These are phyloP conservation scores for Lipomyces oligophaga DNA, from an alignment of 805 yeast genomes.

Conservation along the genomic window DNA sequence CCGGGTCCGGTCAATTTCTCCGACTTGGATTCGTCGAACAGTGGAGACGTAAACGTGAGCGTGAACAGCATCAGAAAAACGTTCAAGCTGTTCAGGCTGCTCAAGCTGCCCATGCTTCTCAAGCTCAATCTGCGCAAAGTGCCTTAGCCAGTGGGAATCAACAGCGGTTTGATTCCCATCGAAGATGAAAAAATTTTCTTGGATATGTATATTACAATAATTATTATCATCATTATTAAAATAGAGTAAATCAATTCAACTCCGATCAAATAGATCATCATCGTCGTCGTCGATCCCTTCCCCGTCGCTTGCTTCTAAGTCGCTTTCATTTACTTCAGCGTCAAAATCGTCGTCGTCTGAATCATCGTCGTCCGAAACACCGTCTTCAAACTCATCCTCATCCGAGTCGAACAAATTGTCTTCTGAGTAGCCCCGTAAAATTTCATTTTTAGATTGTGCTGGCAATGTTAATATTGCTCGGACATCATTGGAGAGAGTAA, in stretches of 20 bases:
- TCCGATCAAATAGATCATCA: conserved; percentile 27
- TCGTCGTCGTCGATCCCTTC: conserved; percentile 27
- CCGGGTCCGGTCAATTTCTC: conserved; percentile 63
- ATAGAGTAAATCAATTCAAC: conserved; percentile 2
- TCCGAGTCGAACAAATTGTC: conserved; percentile 37
- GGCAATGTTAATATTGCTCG: conserved; percentile 12
- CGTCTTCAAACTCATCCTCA: conserved; percentile 31
- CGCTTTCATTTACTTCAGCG: conserved; percentile 21
- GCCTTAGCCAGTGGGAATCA: not conserved
- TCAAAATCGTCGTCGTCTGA: conserved; percentile 20
- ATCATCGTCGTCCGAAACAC: conserved; percentile 16
- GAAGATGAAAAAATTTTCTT: not conserved
- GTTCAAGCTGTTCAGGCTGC: too few species aligned
- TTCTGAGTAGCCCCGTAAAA: conserved; percentile 40
- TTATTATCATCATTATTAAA: too few species aligned
- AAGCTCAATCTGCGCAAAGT: not conserved
- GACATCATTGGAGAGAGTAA: conserved; percentile 30
- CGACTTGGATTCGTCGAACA: conserved; percentile 86
- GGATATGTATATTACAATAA: too few species aligned
- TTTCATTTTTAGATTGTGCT: conserved; percentile 39
- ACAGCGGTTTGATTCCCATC: too few species aligned
- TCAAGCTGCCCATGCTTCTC: too few species aligned
- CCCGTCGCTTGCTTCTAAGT: conserved; percentile 21
- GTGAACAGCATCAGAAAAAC: conserved; percentile 31
- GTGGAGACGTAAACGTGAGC: conserved; percentile 64